Evolutionary conservation across 805 yeast genomes (phyloP).

Genomic region (Candida jianshihensis): DNA sequence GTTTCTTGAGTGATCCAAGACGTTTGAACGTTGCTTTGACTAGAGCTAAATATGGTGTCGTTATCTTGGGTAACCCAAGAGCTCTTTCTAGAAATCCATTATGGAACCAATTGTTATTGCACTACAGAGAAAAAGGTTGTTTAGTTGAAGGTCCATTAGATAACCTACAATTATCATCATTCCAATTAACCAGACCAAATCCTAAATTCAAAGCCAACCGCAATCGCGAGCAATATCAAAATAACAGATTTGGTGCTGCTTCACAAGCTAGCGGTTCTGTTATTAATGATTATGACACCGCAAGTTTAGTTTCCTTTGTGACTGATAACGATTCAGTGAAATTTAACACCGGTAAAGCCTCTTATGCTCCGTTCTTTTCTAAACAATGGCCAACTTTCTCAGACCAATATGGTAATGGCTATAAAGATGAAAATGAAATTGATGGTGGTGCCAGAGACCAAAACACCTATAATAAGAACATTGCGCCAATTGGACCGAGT

Average conservation of each 20-base stretch:
- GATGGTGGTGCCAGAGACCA: not conserved
- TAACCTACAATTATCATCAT: conserved; percentile 64
- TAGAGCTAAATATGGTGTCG: conserved; percentile 77
- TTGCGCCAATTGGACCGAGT: conserved; percentile 25
- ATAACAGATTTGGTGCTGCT: conserved; percentile 6
- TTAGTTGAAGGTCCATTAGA: conserved; percentile 86
- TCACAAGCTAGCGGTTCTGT: conserved; percentile 15
- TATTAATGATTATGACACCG: conserved; percentile 28
- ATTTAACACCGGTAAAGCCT: conserved; percentile 4
- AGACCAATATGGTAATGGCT: conserved; percentile 11
- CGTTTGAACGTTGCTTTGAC: conserved; percentile 87
- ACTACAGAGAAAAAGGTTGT: conserved; percentile 79
- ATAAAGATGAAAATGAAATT: conserved; percentile 1
- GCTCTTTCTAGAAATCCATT: conserved; percentile 61
- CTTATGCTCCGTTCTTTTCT: conserved; percentile 16
- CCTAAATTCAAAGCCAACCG: conserved; percentile 8
- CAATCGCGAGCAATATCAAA: not conserved
- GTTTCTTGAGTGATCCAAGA: conserved; percentile 79
- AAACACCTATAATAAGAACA: conserved; percentile 13
- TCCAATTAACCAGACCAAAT: conserved; percentile 36
- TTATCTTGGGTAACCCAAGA: conserved; percentile 79
- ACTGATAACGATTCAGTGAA: conserved; percentile 20
- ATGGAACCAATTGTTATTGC: conserved; percentile 74
- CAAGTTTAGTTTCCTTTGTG: conserved; percentile 31
- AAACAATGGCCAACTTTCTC: conserved; percentile 21